These are phyloP conservation scores for Heterobasidion parviporum DNA, from an alignment of 1,284 basidiomycete species.

Conservation along the genomic window DNA sequence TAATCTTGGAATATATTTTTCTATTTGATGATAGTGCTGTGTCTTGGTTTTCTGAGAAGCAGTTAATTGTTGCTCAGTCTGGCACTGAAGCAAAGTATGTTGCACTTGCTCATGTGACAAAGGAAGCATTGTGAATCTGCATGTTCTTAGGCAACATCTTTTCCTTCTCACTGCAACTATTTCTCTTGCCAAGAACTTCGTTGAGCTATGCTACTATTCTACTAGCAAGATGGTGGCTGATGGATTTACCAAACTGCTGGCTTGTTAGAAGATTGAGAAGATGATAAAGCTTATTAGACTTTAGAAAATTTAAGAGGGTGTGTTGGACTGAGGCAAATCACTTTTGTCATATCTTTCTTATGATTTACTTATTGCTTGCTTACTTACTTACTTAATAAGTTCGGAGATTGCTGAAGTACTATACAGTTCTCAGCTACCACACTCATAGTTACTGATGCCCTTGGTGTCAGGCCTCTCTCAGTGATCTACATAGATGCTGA, in stretches of 20 bases:
- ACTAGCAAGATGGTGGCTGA: background rate
- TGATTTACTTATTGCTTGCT: too few relatives aligned
- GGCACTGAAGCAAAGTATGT: too few relatives aligned
- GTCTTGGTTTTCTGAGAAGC: constrained; percentile 16
- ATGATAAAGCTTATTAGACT: background rate
- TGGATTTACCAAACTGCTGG: background rate
- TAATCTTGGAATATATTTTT: constrained; percentile 14
- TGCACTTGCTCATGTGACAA: constrained; percentile 13
- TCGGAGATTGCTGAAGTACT: too few relatives aligned
- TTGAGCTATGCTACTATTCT: background rate
- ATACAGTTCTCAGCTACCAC: too few relatives aligned
- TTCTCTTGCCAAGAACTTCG: background rate
- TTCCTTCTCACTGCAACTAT: background rate
- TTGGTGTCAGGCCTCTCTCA: too few relatives aligned
- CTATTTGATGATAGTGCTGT: constrained; percentile 8
- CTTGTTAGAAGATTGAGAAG: background rate
- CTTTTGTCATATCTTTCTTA: background rate
- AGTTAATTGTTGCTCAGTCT: constrained; percentile 19
- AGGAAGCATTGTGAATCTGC: constrained; percentile 16
- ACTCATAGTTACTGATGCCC: too few relatives aligned
- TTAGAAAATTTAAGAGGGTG: background rate
- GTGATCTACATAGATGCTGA: too few relatives aligned
- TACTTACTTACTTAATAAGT: too few relatives aligned
- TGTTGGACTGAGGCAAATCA: background rate
- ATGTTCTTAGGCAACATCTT: constrained; percentile 9